phyloP scores from a whole-genome alignment of 306 rosid genomes.

The Fragaria nilgerrensis region DNA sequence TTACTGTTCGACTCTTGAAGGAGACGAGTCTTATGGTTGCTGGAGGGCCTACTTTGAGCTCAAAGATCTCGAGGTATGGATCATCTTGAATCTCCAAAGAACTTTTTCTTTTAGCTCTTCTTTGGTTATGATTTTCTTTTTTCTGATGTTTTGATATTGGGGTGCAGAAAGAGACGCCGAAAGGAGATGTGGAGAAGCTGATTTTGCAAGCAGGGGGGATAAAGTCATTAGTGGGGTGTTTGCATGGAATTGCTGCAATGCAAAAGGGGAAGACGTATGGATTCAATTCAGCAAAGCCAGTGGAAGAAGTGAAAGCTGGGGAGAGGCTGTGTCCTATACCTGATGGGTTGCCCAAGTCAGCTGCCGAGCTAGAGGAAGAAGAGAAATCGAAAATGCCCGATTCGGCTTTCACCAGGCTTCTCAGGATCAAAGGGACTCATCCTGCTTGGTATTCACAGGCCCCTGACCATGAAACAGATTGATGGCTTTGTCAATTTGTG shows the following conservation, averaged over 20 bases:
- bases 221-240: conserved; percentile 64
- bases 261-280: conserved; percentile 42
- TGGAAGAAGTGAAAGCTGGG: conserved; percentile 15
- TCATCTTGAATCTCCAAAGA: neutral
- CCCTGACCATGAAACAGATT: conserved; percentile 89
- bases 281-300: conserved; percentile 16
- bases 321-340: conserved; percentile 53
- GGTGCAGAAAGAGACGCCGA: conserved; percentile 65
- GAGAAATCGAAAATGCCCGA: conserved; percentile 70
- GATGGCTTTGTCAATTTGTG: conserved; percentile 9
- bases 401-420: conserved; percentile 67
- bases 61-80: conserved; percentile 69
- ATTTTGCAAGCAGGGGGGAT: conserved; percentile 68
- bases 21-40: conserved; percentile 81
- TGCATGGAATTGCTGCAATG: conserved; percentile 59
- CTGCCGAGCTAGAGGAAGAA: conserved; percentile 67
- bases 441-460: conserved; percentile 83
- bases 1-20: conserved; percentile 80
- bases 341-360: conserved; percentile 85
- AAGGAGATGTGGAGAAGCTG: conserved; percentile 65
- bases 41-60: conserved; percentile 95
- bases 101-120: neutral
- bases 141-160: neutral
- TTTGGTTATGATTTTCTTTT: neutral
- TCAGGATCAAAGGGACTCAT: conserved; percentile 60